A percentile compares a stretch with the other conserved stretches of the same genome.
phyloP scores from a whole-genome alignment of 352 stramenopile species.

The Pythium angustatum region DNA sequence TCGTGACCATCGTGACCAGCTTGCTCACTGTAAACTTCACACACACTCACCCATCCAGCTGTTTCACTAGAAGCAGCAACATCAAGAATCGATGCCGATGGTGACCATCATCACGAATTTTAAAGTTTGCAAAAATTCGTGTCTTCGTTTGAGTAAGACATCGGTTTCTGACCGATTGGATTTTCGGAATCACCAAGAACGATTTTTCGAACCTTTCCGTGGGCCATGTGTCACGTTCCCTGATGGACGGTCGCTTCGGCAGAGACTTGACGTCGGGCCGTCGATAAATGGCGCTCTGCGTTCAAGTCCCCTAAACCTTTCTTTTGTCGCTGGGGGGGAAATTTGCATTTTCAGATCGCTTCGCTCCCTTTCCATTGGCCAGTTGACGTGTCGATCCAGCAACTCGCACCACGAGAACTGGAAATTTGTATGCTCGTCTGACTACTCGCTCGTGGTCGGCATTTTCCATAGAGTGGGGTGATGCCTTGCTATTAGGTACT shows the following conservation, averaged over 20 bases:
- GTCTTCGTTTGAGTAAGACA: not conserved
- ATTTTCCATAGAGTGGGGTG: conserved; percentile 11
- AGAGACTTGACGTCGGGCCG: too few relatives aligned
- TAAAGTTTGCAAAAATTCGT: too few relatives aligned
- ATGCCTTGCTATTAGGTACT: too few relatives aligned
- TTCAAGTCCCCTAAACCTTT: conserved; percentile 1
- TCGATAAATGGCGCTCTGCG: conserved; percentile 1
- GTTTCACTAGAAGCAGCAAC: not conserved
- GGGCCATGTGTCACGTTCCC: not conserved
- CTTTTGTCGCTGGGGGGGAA: not conserved
- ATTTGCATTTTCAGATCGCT: conserved; percentile 4
- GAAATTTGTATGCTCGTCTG: conserved; percentile 18
- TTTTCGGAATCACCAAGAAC: conserved; percentile 5
- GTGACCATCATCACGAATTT: too few relatives aligned
- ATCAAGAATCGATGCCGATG: too few relatives aligned
- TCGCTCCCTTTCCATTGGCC: conserved; percentile 5
- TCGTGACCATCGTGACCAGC: too few relatives aligned
- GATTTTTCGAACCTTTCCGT: not conserved
- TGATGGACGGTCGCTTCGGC: not conserved
- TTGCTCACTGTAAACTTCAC: not conserved
- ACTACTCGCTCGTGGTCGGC: not conserved
- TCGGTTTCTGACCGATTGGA: too few relatives aligned
- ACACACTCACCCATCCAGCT: not conserved
- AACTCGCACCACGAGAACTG: conserved; percentile 5
- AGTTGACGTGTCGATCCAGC: not conserved